Percentiles rank a stretch among this genome's conserved stretches.
Evolutionary conservation across 2,329 filamentous ascomycete species (phyloP).

Genomic region (Colletotrichum sp.): DNA sequence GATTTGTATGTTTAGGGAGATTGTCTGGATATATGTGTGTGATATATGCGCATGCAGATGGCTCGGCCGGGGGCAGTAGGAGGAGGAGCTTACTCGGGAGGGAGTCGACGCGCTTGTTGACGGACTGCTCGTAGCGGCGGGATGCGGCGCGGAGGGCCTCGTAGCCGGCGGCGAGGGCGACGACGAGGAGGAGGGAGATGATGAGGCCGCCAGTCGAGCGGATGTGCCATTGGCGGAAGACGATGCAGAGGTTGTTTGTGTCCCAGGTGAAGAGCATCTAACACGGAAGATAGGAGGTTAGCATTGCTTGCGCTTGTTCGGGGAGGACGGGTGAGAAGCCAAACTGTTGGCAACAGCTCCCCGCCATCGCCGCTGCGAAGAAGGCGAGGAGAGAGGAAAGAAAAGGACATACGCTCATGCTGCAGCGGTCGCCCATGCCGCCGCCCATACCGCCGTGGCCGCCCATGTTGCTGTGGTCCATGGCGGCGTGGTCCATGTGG

Average conservation of each 20-base stretch:
- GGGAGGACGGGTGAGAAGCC: neutral
- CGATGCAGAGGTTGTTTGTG: conserved; percentile 90
- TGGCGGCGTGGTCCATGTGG: conserved; percentile 46
- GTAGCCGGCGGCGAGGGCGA: conserved; percentile 88
- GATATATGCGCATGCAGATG: neutral
- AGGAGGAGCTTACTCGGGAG: conserved; percentile 53
- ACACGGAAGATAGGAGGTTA: conserved; percentile 13
- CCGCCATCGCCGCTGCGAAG: neutral
- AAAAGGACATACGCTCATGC: conserved; percentile 77
- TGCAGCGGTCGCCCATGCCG: conserved; percentile 74
- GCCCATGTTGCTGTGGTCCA: conserved; percentile 52
- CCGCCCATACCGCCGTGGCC: conserved; percentile 58
- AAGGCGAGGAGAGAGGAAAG: neutral
- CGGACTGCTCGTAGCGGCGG: conserved; percentile 73
- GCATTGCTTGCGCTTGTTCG: neutral
- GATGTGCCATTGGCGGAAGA: conserved; percentile 92
- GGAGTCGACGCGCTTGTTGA: conserved; percentile 52
- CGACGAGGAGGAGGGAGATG: conserved; percentile 81
- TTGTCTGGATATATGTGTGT: neutral
- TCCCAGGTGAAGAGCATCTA: conserved; percentile 99
- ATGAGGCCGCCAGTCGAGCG: conserved; percentile 75
- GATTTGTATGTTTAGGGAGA: neutral
- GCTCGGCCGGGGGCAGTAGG: neutral
- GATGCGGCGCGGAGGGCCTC: conserved; percentile 83
- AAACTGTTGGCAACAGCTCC: neutral